Conservation (phyloP, 192 early-diverging fungal genomes). For the Coemansia asiatica region DNA sequence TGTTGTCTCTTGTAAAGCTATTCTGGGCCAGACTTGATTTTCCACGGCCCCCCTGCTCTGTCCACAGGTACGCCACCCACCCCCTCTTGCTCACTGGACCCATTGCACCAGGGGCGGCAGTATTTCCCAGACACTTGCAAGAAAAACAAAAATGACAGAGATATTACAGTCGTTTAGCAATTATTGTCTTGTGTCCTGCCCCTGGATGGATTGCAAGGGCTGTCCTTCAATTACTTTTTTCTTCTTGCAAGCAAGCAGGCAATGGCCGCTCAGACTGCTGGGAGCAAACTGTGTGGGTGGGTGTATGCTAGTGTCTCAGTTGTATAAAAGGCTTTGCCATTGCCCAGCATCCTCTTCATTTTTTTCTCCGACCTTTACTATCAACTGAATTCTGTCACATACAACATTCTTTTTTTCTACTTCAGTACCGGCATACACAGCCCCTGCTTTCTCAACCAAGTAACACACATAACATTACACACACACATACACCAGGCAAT, state of each 20-base stretch:
- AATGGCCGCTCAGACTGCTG: neutral
- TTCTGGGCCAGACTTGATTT: neutral
- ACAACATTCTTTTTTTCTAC: conserved; percentile 8
- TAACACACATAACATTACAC: neutral
- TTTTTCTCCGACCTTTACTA: neutral
- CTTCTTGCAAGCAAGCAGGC: conserved; percentile 4
- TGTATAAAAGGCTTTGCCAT: conserved; percentile 1
- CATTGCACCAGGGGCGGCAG: neutral
- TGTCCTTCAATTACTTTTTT: too few species aligned
- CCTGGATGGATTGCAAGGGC: too few species aligned
- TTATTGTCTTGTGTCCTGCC: too few species aligned
- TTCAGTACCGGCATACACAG: neutral
- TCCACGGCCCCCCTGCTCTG: conserved; percentile 9
- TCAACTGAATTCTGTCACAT: conserved; percentile 8
- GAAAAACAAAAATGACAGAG: too few species aligned
- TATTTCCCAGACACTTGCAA: conserved; percentile 5
- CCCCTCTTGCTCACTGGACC: neutral
- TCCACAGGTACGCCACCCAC: conserved; percentile 4
- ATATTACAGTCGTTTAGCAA: too few species aligned
- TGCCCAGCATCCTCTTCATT: conserved; percentile 4
- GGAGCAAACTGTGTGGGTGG: neutral
- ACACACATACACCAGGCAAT: conserved; percentile 25
- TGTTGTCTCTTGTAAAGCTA: neutral
- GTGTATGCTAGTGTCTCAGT: neutral
- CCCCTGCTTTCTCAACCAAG: conserved; percentile 1